phyloP scores from a whole-genome alignment of 345 rosid species.

The Pugionium dolabratum region DNA sequence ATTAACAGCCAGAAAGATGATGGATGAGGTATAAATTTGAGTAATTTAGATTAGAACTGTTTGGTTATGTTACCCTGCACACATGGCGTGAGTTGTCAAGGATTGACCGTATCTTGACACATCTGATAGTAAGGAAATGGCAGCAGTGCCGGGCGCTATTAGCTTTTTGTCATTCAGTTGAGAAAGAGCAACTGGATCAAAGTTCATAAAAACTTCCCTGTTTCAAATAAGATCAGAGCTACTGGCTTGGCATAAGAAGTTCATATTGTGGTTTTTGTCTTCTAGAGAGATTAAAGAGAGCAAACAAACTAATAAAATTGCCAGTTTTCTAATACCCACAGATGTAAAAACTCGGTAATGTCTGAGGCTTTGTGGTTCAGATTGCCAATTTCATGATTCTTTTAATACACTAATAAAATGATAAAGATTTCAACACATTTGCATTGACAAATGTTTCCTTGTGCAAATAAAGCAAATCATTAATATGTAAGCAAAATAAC shows the following conservation, averaged over 20 bases:
- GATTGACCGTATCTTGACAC: conserved; percentile 65
- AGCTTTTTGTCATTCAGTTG: conserved; percentile 66
- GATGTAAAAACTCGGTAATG: background rate
- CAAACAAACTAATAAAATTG: too few relatives aligned
- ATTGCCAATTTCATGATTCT: background rate
- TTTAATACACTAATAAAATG: background rate
- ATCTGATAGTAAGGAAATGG: conserved; percentile 67
- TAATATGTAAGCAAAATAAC: conserved; percentile 11
- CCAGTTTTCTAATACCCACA: background rate
- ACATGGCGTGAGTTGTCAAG: conserved; percentile 79
- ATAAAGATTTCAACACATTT: conserved; percentile 2
- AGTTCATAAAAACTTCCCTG: conserved; percentile 82
- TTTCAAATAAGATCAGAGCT: conserved; percentile 13
- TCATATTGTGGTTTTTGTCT: conserved; percentile 42
- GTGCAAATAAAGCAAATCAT: conserved; percentile 22
- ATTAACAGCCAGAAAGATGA: background rate
- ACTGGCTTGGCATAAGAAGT: conserved; percentile 12
- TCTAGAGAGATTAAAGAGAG: conserved; percentile 40
- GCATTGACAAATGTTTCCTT: conserved; percentile 19
- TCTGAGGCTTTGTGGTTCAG: conserved; percentile 13
- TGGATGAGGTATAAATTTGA: background rate
- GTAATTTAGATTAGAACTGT: conserved; percentile 2
- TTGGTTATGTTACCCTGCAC: conserved; percentile 52
- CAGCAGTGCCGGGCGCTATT: conserved; percentile 26
- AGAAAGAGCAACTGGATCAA: conserved; percentile 66